Evolutionary conservation across 441 rosid species (phyloP), one percentile per base, ranked within the genome.

Genomic region (Iberis amara): DNA sequence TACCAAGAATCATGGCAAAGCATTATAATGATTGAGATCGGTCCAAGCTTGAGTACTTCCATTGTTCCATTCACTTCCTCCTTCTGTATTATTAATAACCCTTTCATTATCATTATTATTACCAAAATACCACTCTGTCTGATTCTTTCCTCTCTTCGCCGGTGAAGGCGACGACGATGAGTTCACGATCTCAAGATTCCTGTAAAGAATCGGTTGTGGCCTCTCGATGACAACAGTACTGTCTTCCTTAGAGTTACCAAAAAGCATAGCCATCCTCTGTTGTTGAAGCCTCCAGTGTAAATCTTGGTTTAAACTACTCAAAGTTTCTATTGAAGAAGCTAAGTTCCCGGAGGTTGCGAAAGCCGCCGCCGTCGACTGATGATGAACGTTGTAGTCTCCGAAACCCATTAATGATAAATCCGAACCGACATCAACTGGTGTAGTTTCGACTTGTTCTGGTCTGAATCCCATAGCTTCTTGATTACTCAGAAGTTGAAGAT

Each of bases 241-340:
- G n/a, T 51, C 71, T 24, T 79, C 86, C 39, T 71, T 76, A 14
- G 72, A 70, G 43, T 61, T 72, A 3, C 81, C 81, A 21, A 74
- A 78, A 12, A 91, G 80, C 86, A 76, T 66, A 8, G 86, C 79
- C 66, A 91, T 62, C 68, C 98, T 74, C 63, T 87, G 95, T 57
- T 91, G 96, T 75, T 91, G 98, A 61, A 91, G 68, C 73, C 84
- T 91, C 98, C 95, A 87, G 75, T 87, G 98, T 63, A 87, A 76
- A 77, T 91, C 94, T 59, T 91, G 96, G 79, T 91, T 91, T 42
- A 91, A 75, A 23, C 77, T 81, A 52, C 96, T 85, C 73, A 91
- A 63, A 41, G 98, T 85, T 59, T 91, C 98, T 27, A 87, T 87
- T 1, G 98, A 85, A 38, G 94, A 72, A 4, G 90, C 90, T 15